Conservation (phyloP, 768 basidiomycete genomes). For the Trametes sanguinea region DNA sequence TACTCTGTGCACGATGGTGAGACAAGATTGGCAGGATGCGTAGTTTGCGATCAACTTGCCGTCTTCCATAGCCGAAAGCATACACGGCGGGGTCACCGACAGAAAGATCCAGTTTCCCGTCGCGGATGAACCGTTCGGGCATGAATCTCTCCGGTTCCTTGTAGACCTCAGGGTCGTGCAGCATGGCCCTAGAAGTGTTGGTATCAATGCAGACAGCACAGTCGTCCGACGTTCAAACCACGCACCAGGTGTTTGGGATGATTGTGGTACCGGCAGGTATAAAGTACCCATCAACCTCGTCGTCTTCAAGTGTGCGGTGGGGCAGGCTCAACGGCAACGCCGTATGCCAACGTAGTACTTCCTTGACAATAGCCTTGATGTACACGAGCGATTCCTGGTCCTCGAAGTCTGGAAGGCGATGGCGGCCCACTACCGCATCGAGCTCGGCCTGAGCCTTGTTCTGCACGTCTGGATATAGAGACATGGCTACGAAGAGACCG, state of each 20-base stretch:
- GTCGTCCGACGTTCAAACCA: neutral
- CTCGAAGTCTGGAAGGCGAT: constrained; percentile 24
- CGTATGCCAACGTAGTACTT: constrained; percentile 37
- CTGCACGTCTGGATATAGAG: constrained; percentile 35
- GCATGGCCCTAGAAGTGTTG: neutral
- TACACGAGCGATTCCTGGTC: constrained; percentile 27
- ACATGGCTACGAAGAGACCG: constrained; percentile 38
- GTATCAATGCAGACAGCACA: neutral
- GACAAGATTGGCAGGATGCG: too few species aligned
- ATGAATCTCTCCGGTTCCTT: constrained; percentile 8
- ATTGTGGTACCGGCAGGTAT: constrained; percentile 30
- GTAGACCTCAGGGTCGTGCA: constrained; percentile 14
- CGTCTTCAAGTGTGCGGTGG: constrained; percentile 24
- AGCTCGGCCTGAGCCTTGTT: constrained; percentile 31
- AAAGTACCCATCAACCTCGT: constrained; percentile 25
- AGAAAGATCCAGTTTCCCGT: neutral
- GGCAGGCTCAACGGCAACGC: constrained; percentile 32
- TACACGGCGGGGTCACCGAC: constrained; percentile 7
- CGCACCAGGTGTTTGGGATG: constrained; percentile 30
- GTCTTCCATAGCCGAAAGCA: constrained; percentile 18
- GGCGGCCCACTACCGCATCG: constrained; percentile 28
- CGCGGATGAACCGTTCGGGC: constrained; percentile 14
- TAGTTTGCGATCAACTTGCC: neutral
- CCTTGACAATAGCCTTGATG: constrained; percentile 26
- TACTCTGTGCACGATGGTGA: too few species aligned